phyloP scores from a whole-genome alignment of 768 basidiomycete genomes.

The Suillus weaverae region DNA sequence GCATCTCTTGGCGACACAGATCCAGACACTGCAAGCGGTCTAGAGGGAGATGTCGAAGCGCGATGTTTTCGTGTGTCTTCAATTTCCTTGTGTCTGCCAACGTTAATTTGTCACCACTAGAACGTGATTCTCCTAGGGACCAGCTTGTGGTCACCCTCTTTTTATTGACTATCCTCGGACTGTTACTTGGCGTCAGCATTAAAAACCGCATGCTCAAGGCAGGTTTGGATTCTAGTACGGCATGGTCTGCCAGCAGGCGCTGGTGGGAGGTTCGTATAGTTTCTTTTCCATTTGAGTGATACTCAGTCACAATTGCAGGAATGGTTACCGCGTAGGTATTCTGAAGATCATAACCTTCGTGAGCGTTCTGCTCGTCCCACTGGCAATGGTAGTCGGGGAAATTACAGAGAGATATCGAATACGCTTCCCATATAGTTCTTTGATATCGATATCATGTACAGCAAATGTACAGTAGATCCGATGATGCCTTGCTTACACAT shows the following conservation, averaged over 20 bases:
- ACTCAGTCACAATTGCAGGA: slow-evolving; percentile 22
- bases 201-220: slow-evolving; percentile 81
- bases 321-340: slow-evolving; percentile 49
- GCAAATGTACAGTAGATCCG: background rate
- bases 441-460: background rate
- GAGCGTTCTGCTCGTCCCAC: slow-evolving; percentile 27
- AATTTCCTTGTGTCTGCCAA: slow-evolving; percentile 29
- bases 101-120: slow-evolving; percentile 40
- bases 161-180: slow-evolving; percentile 81
- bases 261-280: slow-evolving; percentile 80
- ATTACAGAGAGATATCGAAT: slow-evolving; percentile 46
- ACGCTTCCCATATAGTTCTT: slow-evolving; percentile 22
- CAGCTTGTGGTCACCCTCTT: slow-evolving; percentile 92
- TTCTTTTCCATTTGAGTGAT: slow-evolving; percentile 12
- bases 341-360: slow-evolving; percentile 53
- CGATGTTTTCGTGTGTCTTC: slow-evolving; percentile 85
- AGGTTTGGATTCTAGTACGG: slow-evolving; percentile 60
- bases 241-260: slow-evolving; percentile 62
- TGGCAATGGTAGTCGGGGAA: slow-evolving; percentile 37
- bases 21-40: slow-evolving; percentile 91
- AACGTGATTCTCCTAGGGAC: slow-evolving; percentile 94
- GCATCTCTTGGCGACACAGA: slow-evolving; percentile 84
- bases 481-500: background rate
- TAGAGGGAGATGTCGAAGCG: slow-evolving; percentile 94
- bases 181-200: slow-evolving; percentile 82